Evolutionary conservation across 805 yeast species (phyloP), one percentile per base, ranked within the genome.

Genomic region (Kregervanrija fluxuum): DNA sequence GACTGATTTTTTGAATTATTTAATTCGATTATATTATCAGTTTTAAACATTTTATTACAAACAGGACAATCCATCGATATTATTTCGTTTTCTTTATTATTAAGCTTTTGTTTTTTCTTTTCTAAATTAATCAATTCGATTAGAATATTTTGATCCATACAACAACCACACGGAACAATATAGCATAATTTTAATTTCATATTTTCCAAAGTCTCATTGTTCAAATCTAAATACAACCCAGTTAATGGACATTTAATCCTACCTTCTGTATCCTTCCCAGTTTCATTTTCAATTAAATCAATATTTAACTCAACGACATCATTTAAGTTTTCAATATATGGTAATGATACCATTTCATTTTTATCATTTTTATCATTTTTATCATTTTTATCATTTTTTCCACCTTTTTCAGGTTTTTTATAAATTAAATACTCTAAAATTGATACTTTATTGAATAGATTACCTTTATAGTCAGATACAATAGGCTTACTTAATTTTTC

Each of bases 401-500:
- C 39, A 4, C 53, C 48, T 15, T 41, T 39, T 13, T 77, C 65
- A 50, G 72, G 73, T 3, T 52, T 42, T 46, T 40, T 60, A 52
- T 31, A 54, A 8, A 46, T 11, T 4, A 88, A 56, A 56, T 72
- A 69, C 53, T 82, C 82, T 6, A 88, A 54, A 0, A 85, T 58
- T 30, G 79, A 62, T 46, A 79, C 85, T 48, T 84, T 85, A 50
- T 81, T 76, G 60, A 73, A 84, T 4, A 88, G 54, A 30, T 67
- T 57, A 0, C 96, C 96, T 41, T 65, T 65, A 56, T 69, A 80
- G 60, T 88, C 95, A 32, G 86, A 74, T 1, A 83, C 82, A 1
- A 85, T 64, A 0, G 82, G 83, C 5, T 54, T 54, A n/a, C 53
- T 49, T 14, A 86, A 66, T 52, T 50, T 69, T 46, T 58, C 69